Evolutionary conservation across 1,284 basidiomycete genomes (phyloP), one percentile per base, ranked within the genome.

Genomic region (Pisolithus thermaeus): DNA sequence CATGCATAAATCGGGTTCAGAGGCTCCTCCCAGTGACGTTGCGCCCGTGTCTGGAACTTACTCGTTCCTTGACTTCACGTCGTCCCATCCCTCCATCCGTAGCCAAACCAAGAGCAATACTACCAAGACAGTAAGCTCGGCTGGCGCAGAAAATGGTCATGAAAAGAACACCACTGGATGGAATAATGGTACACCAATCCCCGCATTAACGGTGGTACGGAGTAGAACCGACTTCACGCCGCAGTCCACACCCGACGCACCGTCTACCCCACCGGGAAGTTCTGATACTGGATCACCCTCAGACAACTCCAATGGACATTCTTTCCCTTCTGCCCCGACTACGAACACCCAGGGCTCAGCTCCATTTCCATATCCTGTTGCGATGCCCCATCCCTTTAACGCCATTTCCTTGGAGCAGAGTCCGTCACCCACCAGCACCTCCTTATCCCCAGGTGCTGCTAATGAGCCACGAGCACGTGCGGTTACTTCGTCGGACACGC

Each of bases 61-160:
- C 43, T 84, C 83, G 0, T 85, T 84, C 68, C 70, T 85, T 22
- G 83, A 84, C 60, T 73, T 84, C 50, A 42, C 64, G 38, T 79
- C 80, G 3, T 77, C 79, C 2, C 72, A 70, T 37, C 69, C 63
- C 11, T 79, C 78, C 22, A 52, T 70, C 20, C 62, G 64, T 22
- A 69, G 65, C 27, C 67, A 70, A 5, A 74, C 76, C 4, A 64
- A 67, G 40, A 58, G 59, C 12, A 58, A 52, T n/a, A 67, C 64
- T 22, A 51, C 57, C 39, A 42, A 27, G 20, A 42, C 41, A 23
- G 23, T 42, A 23, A 68, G 57, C 40, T 68, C 65, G 51, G 49
- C 58, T 0, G 59, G 61, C 12, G 66, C 58, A 7, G 64, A 66
- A 23, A 5, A 48, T n/a, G 66, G 63, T 41, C 67, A 67, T 43